phyloP scores from a whole-genome alignment of 139 green algal genomes.

The Micractinium conductrix region DNA sequence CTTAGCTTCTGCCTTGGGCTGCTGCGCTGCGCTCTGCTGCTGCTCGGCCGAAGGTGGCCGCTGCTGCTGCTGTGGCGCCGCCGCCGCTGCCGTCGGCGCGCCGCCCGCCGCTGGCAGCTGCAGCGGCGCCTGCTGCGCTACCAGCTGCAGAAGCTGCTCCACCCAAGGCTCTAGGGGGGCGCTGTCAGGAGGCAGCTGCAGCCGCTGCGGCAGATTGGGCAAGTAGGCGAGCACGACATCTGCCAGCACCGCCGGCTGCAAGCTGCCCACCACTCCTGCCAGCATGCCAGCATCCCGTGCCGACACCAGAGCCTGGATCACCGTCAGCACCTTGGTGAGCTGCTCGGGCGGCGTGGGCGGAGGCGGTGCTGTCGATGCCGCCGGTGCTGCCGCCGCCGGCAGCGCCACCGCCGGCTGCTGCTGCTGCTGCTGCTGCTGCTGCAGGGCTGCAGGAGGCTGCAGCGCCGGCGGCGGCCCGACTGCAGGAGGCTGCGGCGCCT shows the following conservation, averaged over 20 bases:
- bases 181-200: constrained; percentile 8
- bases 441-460: too few species aligned
- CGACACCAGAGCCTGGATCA: constrained; percentile 44
- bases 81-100: background rate
- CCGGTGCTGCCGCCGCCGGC: background rate
- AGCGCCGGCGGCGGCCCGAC: background rate
- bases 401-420: background rate
- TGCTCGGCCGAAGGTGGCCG: background rate
- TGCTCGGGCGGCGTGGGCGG: constrained; percentile 36
- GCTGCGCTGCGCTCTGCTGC: constrained; percentile 8
- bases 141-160: constrained; percentile 24
- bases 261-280: constrained; percentile 34
- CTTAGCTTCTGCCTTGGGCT: constrained; percentile 4
- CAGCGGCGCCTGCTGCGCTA: constrained; percentile 4
- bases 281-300: constrained; percentile 35
- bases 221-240: constrained; percentile 60
- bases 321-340: constrained; percentile 34
- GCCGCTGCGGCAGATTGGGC: constrained; percentile 43
- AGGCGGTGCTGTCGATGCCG: background rate
- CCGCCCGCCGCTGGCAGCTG: background rate
- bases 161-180: constrained; percentile 39
- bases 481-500: background rate
- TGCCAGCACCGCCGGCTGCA: constrained; percentile 53
- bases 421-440: constrained; percentile 22
- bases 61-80: background rate